Evolutionary conservation across 805 yeast genomes (phyloP), one percentile per base, ranked within the genome.

Genomic region (Cyberlindnera misumaiensis): DNA sequence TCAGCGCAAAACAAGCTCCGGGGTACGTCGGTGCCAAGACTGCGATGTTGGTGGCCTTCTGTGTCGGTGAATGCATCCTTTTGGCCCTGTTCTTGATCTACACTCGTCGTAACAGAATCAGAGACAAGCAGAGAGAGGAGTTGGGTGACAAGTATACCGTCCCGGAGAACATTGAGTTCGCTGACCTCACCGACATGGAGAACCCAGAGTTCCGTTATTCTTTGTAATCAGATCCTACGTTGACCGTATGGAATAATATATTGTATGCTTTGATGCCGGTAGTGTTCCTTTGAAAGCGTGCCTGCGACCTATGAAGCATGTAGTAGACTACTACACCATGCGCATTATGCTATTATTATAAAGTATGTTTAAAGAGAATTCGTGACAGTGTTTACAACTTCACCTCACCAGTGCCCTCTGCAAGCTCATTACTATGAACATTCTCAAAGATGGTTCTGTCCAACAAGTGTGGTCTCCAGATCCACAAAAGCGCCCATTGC

Each of bases 1-100:
- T 83, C 62, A 68, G 65, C 43, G 60, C 70, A 0, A 46, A 56
- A 5, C 74, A 80, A 41, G 77, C 77, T 15, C 88, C 88, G 5
- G 52, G 58, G 28, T 83, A 81, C 48, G 59, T 56, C 11, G 70
- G 73, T 26, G 83, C 80, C 4, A 75, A 74, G 44, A 38, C 28
- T 12, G 42, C 44, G 13, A 40, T 43, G 42, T 31, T 39, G 5
- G 63, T 68, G 12, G 31, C 39, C 13, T 38, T 37, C 39, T 33
- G 36, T 32, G 30, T 9, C 22, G 40, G 43, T 12, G 5, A 28
- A n/a, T 62, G 6, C 62, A 77, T 32, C 72, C 49, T 73, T 12
- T 47, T 59, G 4, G 22, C 40, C 10, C 32, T 65, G 24, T 46
- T 54, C 22, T 17, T 55, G 3, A 36, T 60, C 14, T 66, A 59